Percentiles rank a stretch among this genome's conserved stretches.
Evolutionary conservation across 805 yeast species (phyloP).

Genomic region (Blastobotrys parvus): DNA sequence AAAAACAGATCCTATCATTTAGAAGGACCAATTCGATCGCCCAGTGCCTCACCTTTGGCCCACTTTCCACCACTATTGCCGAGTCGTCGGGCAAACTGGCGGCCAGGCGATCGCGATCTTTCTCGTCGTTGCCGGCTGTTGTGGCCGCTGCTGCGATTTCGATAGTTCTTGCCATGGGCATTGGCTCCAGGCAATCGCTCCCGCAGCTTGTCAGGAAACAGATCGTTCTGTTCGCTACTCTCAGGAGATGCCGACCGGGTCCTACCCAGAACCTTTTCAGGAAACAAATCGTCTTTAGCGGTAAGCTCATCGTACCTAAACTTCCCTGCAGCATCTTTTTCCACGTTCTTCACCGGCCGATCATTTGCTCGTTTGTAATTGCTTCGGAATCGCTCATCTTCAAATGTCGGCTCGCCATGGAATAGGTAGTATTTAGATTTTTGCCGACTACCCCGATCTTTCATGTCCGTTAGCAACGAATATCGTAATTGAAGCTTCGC

Average conservation of each 20-base stretch:
- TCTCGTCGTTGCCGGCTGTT: background rate
- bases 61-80: conserved; percentile 5
- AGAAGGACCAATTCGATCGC: background rate
- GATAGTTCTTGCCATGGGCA: conserved; percentile 1
- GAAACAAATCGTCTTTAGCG: conserved; percentile 32
- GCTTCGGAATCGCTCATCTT: conserved; percentile 16
- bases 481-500: conserved; percentile 38
- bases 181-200: conserved; percentile 6
- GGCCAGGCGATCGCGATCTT: background rate
- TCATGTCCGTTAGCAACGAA: conserved; percentile 46
- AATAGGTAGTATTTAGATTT: conserved; percentile 56
- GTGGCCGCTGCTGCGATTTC: conserved; percentile 1
- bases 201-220: conserved; percentile 28
- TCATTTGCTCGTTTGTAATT: too few relatives aligned
- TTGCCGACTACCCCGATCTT: conserved; percentile 47
- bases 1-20: background rate
- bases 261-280: conserved; percentile 23
- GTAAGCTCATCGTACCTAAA: conserved; percentile 8
- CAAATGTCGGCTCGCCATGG: conserved; percentile 59
- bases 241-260: too few relatives aligned
- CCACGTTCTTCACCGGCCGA: conserved; percentile 11
- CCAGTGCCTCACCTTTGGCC: conserved; percentile 7
- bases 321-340: conserved; percentile 1
- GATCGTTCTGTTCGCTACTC: conserved; percentile 27
- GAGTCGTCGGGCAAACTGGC: background rate